phyloP scores from a whole-genome alignment of 371 early-diverging fungal genomes.

The Apophysomyces variabilis region DNA sequence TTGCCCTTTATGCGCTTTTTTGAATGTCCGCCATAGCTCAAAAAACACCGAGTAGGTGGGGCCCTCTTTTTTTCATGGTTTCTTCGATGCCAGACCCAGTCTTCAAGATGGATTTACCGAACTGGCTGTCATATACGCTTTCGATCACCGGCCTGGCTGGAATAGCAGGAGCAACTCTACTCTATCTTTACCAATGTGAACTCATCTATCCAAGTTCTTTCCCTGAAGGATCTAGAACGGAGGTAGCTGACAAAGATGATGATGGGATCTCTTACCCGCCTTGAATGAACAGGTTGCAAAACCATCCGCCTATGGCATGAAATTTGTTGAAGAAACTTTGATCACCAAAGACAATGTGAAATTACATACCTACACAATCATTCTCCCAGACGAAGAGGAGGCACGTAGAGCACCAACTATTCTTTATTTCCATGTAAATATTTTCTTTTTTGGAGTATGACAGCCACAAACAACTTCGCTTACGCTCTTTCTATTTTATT shows the following conservation, averaged over 20 bases:
- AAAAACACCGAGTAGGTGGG: neutral
- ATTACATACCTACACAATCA: conserved; percentile 82
- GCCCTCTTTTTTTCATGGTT: conserved; percentile 14
- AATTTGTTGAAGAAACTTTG: conserved; percentile 77
- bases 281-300: conserved; percentile 60
- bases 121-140: conserved; percentile 28
- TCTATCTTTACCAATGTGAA: conserved; percentile 66
- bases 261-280: conserved; percentile 4
- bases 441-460: neutral
- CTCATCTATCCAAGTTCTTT: conserved; percentile 86
- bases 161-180: conserved; percentile 25
- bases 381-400: conserved; percentile 54
- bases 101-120: conserved; percentile 22
- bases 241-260: conserved; percentile 41
- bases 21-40: conserved; percentile 3
- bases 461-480: neutral
- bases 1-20: conserved; percentile 4
- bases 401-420: conserved; percentile 73
- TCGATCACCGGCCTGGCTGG: conserved; percentile 32
- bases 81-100: conserved; percentile 18
- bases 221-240: conserved; percentile 78
- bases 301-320: conserved; percentile 74
- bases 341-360: conserved; percentile 80
- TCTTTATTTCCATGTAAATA: conserved; percentile 81
- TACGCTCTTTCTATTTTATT: neutral